Base-by-base conservation (phyloP, 176 grass and related monocot genomes). In the Carex pumila region DNA sequence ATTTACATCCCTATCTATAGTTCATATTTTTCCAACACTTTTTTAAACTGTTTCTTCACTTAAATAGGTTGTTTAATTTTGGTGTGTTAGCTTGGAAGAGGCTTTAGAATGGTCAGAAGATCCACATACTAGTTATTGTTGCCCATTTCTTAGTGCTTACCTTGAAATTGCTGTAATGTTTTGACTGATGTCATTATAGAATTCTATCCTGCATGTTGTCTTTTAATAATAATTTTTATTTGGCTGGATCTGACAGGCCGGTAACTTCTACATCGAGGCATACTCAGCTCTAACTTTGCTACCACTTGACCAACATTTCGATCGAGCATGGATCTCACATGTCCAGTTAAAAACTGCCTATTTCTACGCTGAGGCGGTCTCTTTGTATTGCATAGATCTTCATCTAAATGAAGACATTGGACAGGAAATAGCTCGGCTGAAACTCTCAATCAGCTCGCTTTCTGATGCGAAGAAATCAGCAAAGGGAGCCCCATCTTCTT, bases 281-380 rank as follows among this genome's bases (percentile, higher is more conserved):
- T 92, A 91, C 77, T 84, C 83, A 80, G 65, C 90, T 80, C 34
- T 94, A 18, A 68, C 65, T 67, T 31, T 31, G 43, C 79, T 81
- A 80, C 90, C 88, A 67, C 78, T 92, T 15, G 83, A 92, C 32
- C 86, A 89, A 58, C 90, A 94, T 88, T 94, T 94, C 36, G 92
- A 92, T n/a, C 74, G 90, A 87, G 85, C 85, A 58, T 97, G 94
- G 94, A 72, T 87, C 30, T 91, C 94, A 31, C 85, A 97, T 14
- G 57, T 94, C 54, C 92, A 92, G 59, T 84, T 97, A 47, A 97
- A 97, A 85, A 83, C 87, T 37, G 88, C 87, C n/a, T 84, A 75
- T 34, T 89, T 85, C 66, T 85, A 85, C 13, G 61, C 87, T 4
- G 75, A 89, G 66, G 73, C 83, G 25, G 70, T 59, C 55, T 57